phyloP scores from a whole-genome alignment of 1,284 basidiomycete species.

The Irpex lacteus region DNA sequence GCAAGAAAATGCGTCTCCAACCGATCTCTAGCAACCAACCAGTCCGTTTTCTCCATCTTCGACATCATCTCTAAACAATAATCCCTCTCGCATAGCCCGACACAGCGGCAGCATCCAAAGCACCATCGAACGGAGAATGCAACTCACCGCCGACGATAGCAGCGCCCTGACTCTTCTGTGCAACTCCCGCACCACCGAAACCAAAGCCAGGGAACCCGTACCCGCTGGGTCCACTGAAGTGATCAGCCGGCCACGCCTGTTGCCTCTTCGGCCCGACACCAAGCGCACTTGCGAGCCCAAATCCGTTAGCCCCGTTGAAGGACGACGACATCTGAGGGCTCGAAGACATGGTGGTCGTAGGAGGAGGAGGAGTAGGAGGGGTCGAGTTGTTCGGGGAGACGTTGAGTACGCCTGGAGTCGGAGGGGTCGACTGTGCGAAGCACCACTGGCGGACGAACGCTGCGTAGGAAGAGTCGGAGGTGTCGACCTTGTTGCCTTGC shows the following conservation, averaged over 20 bases:
- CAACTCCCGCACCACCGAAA: neutral
- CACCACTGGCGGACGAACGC: conserved; percentile 69
- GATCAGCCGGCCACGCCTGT: conserved; percentile 12
- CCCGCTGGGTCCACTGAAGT: conserved; percentile 3
- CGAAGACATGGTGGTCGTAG: neutral
- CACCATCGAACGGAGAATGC: neutral
- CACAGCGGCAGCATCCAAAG: neutral
- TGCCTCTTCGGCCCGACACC: conserved; percentile 2
- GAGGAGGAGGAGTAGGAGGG: neutral
- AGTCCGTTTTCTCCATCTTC: neutral
- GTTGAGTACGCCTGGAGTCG: conserved; percentile 15
- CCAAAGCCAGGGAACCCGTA: conserved; percentile 15
- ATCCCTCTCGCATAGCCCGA: neutral
- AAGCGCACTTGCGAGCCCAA: neutral
- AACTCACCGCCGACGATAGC: neutral
- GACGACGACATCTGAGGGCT: neutral
- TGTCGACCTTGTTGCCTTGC: conserved; percentile 10
- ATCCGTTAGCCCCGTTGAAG: neutral
- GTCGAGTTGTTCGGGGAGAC: neutral
- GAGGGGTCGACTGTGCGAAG: conserved; percentile 47
- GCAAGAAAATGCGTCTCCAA: neutral
- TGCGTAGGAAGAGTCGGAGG: conserved; percentile 46
- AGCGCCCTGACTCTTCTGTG: neutral
- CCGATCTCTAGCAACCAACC: neutral
- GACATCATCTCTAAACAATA: neutral